Percentiles rank a stretch among this genome's conserved stretches.
Conservation (phyloP, 495 filamentous ascomycete species). For the Daldinia loculata region DNA sequence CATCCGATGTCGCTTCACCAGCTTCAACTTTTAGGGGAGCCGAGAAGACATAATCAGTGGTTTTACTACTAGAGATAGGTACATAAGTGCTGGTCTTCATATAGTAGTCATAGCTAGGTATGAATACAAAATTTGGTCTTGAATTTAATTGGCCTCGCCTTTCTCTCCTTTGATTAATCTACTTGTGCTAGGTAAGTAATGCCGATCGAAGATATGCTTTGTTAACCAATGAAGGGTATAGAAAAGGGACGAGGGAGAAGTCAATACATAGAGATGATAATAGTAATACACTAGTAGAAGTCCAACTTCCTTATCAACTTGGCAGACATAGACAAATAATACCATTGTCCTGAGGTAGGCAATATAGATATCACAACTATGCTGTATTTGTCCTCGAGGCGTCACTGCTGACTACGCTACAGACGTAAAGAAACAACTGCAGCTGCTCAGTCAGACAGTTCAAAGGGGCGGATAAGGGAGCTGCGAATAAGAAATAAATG, state of each 20-base stretch:
- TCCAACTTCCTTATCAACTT: background rate
- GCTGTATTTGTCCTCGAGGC: slow-evolving; percentile 2
- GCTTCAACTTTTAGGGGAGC: background rate
- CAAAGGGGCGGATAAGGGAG: slow-evolving; percentile 3
- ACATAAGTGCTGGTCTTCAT: background rate
- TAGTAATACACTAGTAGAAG: background rate
- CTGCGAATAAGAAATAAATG: slow-evolving; percentile 23
- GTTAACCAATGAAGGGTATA: background rate
- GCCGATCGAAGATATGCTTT: background rate
- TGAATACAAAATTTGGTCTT: background rate
- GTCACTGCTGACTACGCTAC: slow-evolving; percentile 1
- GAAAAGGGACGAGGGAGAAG: background rate
- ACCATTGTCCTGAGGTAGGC: background rate
- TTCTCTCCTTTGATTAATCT: background rate
- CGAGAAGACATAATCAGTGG: background rate
- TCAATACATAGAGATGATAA: background rate
- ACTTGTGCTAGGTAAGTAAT: background rate
- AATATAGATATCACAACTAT: background rate
- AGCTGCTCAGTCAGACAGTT: too few relatives aligned
- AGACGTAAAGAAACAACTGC: too few relatives aligned
- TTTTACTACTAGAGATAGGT: background rate
- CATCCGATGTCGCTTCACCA: slow-evolving; percentile 2
- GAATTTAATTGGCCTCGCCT: background rate
- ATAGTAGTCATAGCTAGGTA: background rate
- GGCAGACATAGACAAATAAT: background rate